Evolutionary conservation across 345 rosid genomes (phyloP).

Genomic region (Lepidium africanum): DNA sequence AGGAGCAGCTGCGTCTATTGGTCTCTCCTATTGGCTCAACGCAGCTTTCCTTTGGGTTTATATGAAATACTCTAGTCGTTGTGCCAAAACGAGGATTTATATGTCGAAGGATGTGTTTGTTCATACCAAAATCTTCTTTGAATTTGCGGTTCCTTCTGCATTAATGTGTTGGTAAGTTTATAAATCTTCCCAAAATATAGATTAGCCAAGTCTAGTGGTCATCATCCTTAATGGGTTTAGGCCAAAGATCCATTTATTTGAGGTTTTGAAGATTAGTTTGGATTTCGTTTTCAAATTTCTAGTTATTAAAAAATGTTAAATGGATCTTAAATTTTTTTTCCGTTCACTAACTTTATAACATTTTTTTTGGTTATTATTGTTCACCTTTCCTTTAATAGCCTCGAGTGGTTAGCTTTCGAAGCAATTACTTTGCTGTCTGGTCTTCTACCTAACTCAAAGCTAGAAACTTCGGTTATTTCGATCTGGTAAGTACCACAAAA

Average conservation of each 20-base stretch:
- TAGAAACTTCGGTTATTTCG: slow-evolving; percentile 56
- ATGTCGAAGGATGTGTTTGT: slow-evolving; percentile 20
- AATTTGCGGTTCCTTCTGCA: slow-evolving; percentile 29
- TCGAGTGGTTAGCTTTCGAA: slow-evolving; percentile 67
- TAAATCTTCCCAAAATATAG: neutral
- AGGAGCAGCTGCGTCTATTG: slow-evolving; percentile 26
- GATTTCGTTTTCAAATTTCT: too few species aligned
- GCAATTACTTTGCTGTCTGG: slow-evolving; percentile 51
- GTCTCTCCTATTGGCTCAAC: slow-evolving; percentile 22
- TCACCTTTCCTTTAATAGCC: slow-evolving; percentile 25
- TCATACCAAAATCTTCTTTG: slow-evolving; percentile 19
- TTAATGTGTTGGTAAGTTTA: slow-evolving; percentile 28
- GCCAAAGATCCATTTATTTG: neutral
- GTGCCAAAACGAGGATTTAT: neutral
- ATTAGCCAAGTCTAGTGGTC: neutral
- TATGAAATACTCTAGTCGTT: slow-evolving; percentile 23
- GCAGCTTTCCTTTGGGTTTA: slow-evolving; percentile 25
- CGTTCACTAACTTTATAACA: neutral
- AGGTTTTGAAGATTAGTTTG: neutral
- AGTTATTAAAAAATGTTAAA: neutral
- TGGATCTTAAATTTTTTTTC: neutral
- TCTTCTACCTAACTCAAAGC: slow-evolving; percentile 45
- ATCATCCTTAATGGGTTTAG: neutral
- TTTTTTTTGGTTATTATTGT: neutral
- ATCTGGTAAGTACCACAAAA: slow-evolving; percentile 32